Percentiles rank a stretch among this genome's conserved stretches.
These are phyloP conservation scores for Prosopis cineraria DNA, from an alignment of 306 rosid genomes.

Conservation along the genomic window DNA sequence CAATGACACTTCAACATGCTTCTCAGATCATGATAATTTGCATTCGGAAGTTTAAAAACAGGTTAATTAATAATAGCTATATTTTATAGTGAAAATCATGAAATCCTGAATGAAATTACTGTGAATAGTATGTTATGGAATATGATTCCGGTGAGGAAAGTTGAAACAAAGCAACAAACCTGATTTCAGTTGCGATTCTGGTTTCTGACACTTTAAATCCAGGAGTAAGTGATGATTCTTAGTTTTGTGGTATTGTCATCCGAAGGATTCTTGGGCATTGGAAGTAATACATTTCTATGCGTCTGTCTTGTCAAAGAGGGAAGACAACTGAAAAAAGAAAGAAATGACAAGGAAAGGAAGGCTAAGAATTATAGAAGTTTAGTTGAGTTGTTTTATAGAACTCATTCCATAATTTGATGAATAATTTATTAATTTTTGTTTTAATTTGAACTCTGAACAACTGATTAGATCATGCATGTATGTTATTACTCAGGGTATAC, in stretches of 20 bases:
- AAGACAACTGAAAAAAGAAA: background rate
- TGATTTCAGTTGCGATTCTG: background rate
- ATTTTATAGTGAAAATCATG: background rate
- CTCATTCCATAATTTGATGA: background rate
- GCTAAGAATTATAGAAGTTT: background rate
- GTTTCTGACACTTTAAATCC: background rate
- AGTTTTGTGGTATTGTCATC: background rate
- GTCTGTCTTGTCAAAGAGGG: background rate
- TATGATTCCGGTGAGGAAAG: background rate
- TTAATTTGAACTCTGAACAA: background rate
- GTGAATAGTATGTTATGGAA: background rate
- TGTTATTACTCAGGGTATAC: constrained; percentile 63
- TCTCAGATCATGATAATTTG: background rate
- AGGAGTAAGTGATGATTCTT: background rate
- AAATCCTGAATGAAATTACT: background rate
- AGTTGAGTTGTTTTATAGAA: background rate
- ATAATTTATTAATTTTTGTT: background rate
- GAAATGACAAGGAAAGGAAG: background rate
- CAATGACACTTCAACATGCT: background rate
- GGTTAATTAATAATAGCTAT: background rate
- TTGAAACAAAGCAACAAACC: background rate
- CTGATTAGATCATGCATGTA: constrained; percentile 1
- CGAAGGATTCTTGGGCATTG: background rate
- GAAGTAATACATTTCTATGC: background rate
- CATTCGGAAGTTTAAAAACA: background rate